Base-by-base conservation (phyloP, 108 stramenopile genomes). In the Conticribra guillardii region DNA sequence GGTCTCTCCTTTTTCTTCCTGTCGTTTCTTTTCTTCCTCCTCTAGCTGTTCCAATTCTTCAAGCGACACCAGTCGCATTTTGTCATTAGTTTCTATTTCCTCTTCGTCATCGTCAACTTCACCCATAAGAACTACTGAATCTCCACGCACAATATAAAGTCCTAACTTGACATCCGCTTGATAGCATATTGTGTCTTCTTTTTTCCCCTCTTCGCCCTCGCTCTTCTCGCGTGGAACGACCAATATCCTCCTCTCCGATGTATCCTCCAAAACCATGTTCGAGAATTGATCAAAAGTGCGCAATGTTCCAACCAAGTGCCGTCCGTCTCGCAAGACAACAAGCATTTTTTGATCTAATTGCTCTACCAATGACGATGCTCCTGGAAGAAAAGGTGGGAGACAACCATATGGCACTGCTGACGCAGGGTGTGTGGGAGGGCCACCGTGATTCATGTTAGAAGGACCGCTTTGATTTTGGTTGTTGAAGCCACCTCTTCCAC, bases 241-340 rank as follows among this genome's bases (percentile, higher is more conserved):
- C 54, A 90, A 72, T 45, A 92, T 80, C 55, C 92, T 81, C 54
- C 97, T 86, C 83, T 98, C 98, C 26, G 82, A 85, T n/a, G 94
- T 87, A 47, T 96, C 93, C 41, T 96, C 89, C 54, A 98, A 54
- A 0, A 98, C 91, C 80, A 97, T 80, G 60, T 98, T 98, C 53
- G 80, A 82, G 82, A 88, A 98, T 79, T 98, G 98, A 76, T 98
- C 98, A 76, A 94, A 98, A 24, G 87, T 87, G 30, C 95, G 88
- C 50, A 97, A 71, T 31, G 80, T 85, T 14, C 98, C 98, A 15
- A 96, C 86, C 26, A 98, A 66, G 78, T 98, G 95, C 46, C 96
- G 82, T 23, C 97, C 97, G 65, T 98, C 98, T 18, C 94, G 82
- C 28, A 97, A 74, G n/a, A 98, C 86, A 41, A 97, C 82, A 57